phyloP scores from a whole-genome alignment of 23 red algal species.

The Gracilaria vermiculophylla region DNA sequence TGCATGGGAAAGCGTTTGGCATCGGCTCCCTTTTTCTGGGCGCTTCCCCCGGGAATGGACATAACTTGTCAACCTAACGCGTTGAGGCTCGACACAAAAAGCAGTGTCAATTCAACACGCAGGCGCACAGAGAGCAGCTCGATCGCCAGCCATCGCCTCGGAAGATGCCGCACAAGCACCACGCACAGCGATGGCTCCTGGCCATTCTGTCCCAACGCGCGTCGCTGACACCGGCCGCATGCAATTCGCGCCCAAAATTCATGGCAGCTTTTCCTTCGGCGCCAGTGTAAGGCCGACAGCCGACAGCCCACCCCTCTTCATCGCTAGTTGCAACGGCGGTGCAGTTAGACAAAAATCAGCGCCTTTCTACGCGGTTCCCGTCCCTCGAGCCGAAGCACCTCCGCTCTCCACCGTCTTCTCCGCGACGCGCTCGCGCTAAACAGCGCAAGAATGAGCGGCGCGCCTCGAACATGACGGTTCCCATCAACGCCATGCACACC shows the following conservation, averaged over 20 bases:
- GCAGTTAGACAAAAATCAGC: not conserved
- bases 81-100: too few relatives aligned
- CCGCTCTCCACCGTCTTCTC: not conserved
- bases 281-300: not conserved
- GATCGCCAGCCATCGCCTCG: too few relatives aligned
- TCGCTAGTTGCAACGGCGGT: not conserved
- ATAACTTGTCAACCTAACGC: too few relatives aligned
- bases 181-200: too few relatives aligned
- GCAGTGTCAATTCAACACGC: too few relatives aligned
- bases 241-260: not conserved
- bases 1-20: too few relatives aligned
- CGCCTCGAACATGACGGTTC: slow-evolving; percentile 18
- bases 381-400: not conserved
- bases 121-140: too few relatives aligned
- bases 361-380: not conserved
- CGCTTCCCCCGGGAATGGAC: too few relatives aligned
- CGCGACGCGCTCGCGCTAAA: not conserved
- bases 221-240: not conserved
- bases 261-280: not conserved
- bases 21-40: too few relatives aligned
- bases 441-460: slow-evolving; percentile 21
- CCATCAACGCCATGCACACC: slow-evolving; percentile 5
- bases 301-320: not conserved
- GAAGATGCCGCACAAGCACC: too few relatives aligned
- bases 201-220: not conserved